Conservation (phyloP, 805 yeast genomes). For the Saccharomyces paradoxus region DNA sequence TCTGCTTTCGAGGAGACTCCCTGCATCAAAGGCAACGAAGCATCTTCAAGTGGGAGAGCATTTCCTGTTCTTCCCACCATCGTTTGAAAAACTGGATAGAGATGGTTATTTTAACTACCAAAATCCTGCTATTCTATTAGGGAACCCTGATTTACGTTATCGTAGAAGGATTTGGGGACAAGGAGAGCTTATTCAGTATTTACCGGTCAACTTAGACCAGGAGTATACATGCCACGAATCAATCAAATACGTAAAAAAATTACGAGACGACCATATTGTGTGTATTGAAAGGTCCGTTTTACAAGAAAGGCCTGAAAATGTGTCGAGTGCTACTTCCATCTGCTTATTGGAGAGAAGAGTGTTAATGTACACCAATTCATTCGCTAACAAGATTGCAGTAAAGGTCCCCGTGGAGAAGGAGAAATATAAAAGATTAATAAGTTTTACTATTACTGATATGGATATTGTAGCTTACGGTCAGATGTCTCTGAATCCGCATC, state of each 20-base stretch:
- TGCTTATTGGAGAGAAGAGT: conserved; percentile 47
- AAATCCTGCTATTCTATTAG: conserved; percentile 40
- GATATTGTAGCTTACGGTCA: conserved; percentile 55
- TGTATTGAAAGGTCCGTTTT: conserved; percentile 45
- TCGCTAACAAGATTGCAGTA: not conserved
- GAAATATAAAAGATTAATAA: not conserved
- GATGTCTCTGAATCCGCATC: conserved; percentile 74
- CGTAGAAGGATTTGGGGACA: conserved; percentile 72
- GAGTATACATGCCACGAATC: conserved; percentile 45
- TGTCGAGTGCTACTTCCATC: conserved; percentile 12
- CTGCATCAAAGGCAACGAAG: conserved; percentile 12
- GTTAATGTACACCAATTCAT: conserved; percentile 50
- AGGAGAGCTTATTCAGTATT: conserved; percentile 46
- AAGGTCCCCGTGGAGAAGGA: not conserved
- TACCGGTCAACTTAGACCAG: conserved; percentile 33
- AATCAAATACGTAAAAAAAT: conserved; percentile 35
- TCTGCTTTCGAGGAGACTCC: not conserved
- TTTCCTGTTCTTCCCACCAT: conserved; percentile 59
- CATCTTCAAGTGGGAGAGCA: conserved; percentile 45
- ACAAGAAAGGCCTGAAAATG: not conserved
- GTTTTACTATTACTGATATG: conserved; percentile 33
- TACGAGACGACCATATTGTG: conserved; percentile 40
- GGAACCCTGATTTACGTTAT: conserved; percentile 26
- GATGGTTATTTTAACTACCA: conserved; percentile 84
- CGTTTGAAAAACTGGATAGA: conserved; percentile 38